These are phyloP conservation scores for Dictyostelium brefeldianum DNA, from an alignment of 78 protist species.

Conservation along the genomic window DNA sequence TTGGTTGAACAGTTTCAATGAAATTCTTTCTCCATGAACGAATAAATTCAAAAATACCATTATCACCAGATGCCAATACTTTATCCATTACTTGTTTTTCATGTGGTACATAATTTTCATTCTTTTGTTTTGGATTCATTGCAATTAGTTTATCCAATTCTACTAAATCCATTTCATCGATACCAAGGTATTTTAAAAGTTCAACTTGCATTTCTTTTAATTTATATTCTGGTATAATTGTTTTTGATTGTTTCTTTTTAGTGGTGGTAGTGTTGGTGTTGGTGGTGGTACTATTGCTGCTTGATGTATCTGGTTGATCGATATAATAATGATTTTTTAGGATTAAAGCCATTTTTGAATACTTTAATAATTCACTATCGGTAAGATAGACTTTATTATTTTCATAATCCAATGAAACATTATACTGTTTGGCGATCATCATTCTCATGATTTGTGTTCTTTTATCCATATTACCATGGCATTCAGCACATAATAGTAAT, in stretches of 20 bases:
- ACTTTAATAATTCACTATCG: not conserved
- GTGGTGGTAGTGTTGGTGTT: no score
- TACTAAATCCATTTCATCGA: not conserved
- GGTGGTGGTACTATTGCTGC: no score
- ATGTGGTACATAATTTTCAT: conserved; percentile 36
- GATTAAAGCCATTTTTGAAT: not conserved
- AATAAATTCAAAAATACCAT: conserved; percentile 55
- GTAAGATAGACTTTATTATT: not conserved
- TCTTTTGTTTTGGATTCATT: conserved; percentile 10
- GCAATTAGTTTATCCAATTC: conserved; percentile 12
- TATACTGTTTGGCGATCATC: conserved; percentile 39
- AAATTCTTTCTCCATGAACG: conserved; percentile 44
- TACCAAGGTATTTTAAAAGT: conserved; percentile 10
- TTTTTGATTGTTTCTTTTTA: not conserved
- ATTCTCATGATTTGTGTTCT: conserved; percentile 56
- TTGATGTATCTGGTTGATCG: not conserved
- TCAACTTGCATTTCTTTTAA: conserved; percentile 22
- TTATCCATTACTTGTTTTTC: conserved; percentile 73
- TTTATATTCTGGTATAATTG: conserved; percentile 31
- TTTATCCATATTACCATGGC: conserved; percentile 46
- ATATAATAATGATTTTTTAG: not conserved
- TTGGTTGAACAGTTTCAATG: conserved; percentile 62
- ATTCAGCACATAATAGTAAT: conserved; percentile 63
- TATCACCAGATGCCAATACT: conserved; percentile 45
- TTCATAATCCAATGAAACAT: conserved; percentile 35